Evolutionary conservation across 805 yeast genomes (phyloP).

Genomic region (Saturnispora ahearnii): DNA sequence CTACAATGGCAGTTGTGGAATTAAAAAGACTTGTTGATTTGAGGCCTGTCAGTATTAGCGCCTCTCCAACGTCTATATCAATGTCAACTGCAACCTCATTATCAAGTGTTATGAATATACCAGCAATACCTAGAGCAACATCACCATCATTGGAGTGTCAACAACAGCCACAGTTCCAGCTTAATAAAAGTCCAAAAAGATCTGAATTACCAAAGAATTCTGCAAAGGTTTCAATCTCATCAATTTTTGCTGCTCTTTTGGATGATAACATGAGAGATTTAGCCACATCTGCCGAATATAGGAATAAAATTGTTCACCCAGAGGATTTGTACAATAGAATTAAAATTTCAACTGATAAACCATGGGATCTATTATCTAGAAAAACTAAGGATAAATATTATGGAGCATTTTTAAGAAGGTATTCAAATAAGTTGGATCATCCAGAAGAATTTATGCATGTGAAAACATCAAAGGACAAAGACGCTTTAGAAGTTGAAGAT

Average conservation of each 20-base stretch:
- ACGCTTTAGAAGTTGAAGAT: slow-evolving; percentile 12
- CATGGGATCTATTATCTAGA: slow-evolving; percentile 19
- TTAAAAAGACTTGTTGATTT: slow-evolving; percentile 11
- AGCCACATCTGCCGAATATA: slow-evolving; percentile 22
- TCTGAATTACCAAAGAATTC: background rate
- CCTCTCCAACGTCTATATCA: background rate
- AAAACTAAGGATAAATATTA: slow-evolving; percentile 22
- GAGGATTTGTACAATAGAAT: slow-evolving; percentile 21
- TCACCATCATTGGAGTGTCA: background rate
- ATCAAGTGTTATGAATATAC: background rate
- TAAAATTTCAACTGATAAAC: slow-evolving; percentile 15
- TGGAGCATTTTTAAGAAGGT: slow-evolving; percentile 24
- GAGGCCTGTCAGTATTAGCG: background rate
- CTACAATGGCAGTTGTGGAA: slow-evolving; percentile 8
- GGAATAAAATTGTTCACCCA: slow-evolving; percentile 22
- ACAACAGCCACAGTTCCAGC: background rate
- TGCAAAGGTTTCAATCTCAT: slow-evolving; percentile 14
- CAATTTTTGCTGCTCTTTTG: slow-evolving; percentile 22
- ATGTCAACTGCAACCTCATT: slow-evolving; percentile 1
- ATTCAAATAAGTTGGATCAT: slow-evolving; percentile 18
- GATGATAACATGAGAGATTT: slow-evolving; percentile 23
- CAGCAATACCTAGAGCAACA: background rate
- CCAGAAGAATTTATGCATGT: slow-evolving; percentile 11
- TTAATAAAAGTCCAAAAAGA: background rate
- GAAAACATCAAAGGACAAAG: slow-evolving; percentile 1